phyloP scores from a whole-genome alignment of 768 basidiomycete genomes.

The Lactarius deliciosus region DNA sequence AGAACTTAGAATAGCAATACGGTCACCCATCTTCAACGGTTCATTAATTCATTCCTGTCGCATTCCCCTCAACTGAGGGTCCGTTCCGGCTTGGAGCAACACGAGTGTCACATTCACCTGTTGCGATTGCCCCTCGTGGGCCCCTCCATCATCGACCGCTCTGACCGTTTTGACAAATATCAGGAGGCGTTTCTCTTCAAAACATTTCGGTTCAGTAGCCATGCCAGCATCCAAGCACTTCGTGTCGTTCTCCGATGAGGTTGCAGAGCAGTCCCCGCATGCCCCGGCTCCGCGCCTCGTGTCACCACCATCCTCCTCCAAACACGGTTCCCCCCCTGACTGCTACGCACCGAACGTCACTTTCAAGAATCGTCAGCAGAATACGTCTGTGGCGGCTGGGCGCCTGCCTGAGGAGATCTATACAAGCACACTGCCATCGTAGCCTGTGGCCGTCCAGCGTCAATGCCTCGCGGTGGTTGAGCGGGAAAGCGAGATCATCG shows the following conservation, averaged over 20 bases:
- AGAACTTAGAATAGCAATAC: too few species aligned
- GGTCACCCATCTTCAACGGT: too few species aligned
- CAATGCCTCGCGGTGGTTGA: constrained; percentile 52
- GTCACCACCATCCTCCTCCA: not conserved
- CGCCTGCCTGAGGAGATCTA: constrained; percentile 53
- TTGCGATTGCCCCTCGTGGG: not conserved
- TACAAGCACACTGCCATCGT: constrained; percentile 57
- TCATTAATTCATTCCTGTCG: too few species aligned
- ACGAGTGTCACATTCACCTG: too few species aligned
- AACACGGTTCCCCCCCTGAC: not conserved
- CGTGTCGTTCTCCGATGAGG: not conserved
- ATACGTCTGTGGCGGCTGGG: constrained; percentile 31
- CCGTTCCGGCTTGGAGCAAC: too few species aligned
- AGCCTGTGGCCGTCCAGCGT: constrained; percentile 62
- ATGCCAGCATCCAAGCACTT: constrained; percentile 10
- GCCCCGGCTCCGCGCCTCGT: not conserved
- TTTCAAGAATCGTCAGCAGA: constrained; percentile 1
- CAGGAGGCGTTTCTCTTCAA: not conserved
- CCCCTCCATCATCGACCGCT: not conserved
- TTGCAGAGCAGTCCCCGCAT: not conserved
- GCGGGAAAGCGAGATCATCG: constrained; percentile 61
- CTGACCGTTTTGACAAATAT: not conserved
- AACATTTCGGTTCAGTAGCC: not conserved
- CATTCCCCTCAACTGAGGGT: too few species aligned
- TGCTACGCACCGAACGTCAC: not conserved